Base-by-base conservation (phyloP, 805 yeast species). In the Nakazawaea laoshanensis region DNA sequence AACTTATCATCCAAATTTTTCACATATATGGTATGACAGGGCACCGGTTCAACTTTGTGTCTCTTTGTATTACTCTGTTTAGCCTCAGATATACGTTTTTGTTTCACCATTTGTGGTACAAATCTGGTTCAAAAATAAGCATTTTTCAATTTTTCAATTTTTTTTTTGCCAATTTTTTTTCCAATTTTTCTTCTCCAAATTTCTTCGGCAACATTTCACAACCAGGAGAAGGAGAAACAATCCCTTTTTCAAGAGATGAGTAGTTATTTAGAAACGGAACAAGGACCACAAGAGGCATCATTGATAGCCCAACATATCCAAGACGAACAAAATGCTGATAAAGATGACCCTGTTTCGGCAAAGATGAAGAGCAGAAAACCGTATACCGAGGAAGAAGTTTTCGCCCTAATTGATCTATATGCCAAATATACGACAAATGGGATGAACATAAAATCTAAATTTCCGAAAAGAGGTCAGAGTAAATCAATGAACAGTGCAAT, bases 1-100 rank as follows among this genome's bases (percentile, higher is more conserved):
- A 79, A 54, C 42, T 76, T 65, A 40, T 77, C 79, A 42, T 75
- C 72, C 25, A 80, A 49, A 43, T 80, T 78, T 40, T 66, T 63
- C 7, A 77, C 45, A 49, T 78, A 79, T 4, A 80, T 48, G 0
- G 87, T 77, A 37, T 65, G 42, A 6, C 33, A 22, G 12, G 40
- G 38, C 15, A 12, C 20, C 11, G 19, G 16, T 9, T 29, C 26
- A 11, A 8, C 6, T 13, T 37, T 37, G n/a, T 19, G 27, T 25
- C 24, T 28, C 29, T 37, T 37, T n/a, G n/a, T n/a, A n/a, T n/a
- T n/a, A n/a, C n/a, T n/a, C n/a, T n/a, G n/a, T n/a, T n/a, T n/a
- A n/a, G n/a, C n/a, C n/a, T n/a, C n/a, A n/a, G n/a, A n/a, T n/a
- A n/a, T n/a, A n/a, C n/a, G n/a, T n/a, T n/a, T n/a, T n/a, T n/a